A percentile compares a stretch with the other conserved stretches of the same genome.
Evolutionary conservation across 1,284 basidiomycete species (phyloP).

Genomic region (Sparassis latifolia): DNA sequence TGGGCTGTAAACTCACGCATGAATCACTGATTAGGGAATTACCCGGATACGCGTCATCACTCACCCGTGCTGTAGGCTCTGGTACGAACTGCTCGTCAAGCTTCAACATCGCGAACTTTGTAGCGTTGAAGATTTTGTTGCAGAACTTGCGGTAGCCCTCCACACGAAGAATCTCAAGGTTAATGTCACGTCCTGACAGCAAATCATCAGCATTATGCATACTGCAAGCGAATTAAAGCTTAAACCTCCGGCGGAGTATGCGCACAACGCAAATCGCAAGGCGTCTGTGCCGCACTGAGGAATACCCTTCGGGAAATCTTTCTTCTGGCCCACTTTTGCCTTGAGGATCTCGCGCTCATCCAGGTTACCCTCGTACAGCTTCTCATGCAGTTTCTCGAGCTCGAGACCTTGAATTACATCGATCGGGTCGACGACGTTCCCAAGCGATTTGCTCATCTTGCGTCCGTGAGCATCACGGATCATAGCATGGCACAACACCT

Average conservation of each 20-base stretch:
- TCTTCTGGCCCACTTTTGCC: slow-evolving; percentile 95
- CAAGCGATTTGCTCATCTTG: slow-evolving; percentile 98
- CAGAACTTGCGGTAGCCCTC: slow-evolving; percentile 99
- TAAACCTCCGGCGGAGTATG: slow-evolving; percentile 84
- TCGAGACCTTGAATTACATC: slow-evolving; percentile 90
- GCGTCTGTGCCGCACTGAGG: slow-evolving; percentile 99
- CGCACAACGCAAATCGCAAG: slow-evolving; percentile 90
- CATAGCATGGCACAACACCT: slow-evolving; percentile 99
- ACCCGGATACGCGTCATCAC: slow-evolving; percentile 5
- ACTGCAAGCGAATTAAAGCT: not conserved
- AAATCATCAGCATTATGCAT: not conserved
- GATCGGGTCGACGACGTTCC: slow-evolving; percentile 97
- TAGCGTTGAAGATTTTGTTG: slow-evolving; percentile 99
- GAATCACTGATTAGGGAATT: not conserved
- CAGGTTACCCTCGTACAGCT: slow-evolving; percentile 88
- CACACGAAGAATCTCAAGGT: slow-evolving; percentile 93
- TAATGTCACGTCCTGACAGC: slow-evolving; percentile 80
- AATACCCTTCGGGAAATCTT: slow-evolving; percentile 98
- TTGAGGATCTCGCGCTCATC: slow-evolving; percentile 92
- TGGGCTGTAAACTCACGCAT: slow-evolving; percentile 46
- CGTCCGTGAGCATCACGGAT: slow-evolving; percentile 97
- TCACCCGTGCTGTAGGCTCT: slow-evolving; percentile 59
- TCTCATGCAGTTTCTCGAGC: slow-evolving; percentile 82
- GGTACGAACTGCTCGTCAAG: slow-evolving; percentile 82
- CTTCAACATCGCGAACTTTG: slow-evolving; percentile 96